Conservation (phyloP, 2,329 filamentous ascomycete species). For the Ceratocystis huliohia region DNA sequence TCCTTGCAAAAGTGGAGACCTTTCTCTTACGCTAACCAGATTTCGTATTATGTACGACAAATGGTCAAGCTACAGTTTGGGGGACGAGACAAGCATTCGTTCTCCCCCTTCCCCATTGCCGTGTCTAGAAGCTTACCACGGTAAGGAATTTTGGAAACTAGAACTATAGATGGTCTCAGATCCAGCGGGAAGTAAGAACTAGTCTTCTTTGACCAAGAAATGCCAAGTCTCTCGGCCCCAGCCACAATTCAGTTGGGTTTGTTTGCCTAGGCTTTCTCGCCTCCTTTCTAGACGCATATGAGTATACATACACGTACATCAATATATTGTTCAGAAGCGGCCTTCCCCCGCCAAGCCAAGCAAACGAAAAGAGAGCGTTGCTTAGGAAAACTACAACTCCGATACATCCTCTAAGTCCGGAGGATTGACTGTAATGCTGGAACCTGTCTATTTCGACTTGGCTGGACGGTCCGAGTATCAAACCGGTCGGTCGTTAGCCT, state of each 20-base stretch:
- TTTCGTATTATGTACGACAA: constrained; percentile 3
- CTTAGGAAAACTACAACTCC: neutral
- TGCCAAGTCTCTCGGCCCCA: neutral
- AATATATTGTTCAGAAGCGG: neutral
- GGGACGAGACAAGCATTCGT: too few relatives aligned
- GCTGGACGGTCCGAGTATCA: too few relatives aligned
- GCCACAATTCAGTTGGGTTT: neutral
- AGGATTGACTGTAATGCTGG: neutral
- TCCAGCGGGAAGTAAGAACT: neutral
- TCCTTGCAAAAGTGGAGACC: neutral
- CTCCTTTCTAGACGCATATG: neutral
- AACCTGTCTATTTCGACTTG: too few relatives aligned
- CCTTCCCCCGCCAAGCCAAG: neutral
- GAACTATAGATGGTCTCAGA: neutral
- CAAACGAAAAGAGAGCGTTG: neutral
- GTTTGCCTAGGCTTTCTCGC: neutral
- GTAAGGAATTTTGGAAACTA: neutral
- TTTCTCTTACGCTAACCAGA: neutral
- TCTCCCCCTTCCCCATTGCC: too few relatives aligned
- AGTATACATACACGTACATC: neutral
- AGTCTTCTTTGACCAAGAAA: neutral
- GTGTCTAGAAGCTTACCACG: neutral
- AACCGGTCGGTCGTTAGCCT: too few relatives aligned
- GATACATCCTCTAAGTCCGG: neutral
- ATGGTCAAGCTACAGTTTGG: neutral